A percentile compares a stretch with the other conserved stretches of the same genome.
Evolutionary conservation across 2,329 filamentous ascomycete species (phyloP).

Genomic region (Fusarium sacchari): DNA sequence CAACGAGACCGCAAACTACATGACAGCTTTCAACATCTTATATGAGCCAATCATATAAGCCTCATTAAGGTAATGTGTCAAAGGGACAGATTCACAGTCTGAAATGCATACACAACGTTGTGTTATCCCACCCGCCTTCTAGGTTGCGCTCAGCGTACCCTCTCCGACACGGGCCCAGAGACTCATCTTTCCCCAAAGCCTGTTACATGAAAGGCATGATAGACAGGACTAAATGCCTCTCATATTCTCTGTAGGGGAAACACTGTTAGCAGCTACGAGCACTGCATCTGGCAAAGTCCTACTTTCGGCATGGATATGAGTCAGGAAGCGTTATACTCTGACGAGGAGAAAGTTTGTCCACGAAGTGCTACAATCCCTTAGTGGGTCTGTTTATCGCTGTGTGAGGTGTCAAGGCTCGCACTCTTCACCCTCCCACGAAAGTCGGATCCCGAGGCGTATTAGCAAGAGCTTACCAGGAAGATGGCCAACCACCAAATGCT

Average conservation of each 20-base stretch:
- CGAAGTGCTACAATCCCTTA: not conserved
- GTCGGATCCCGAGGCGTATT: slow-evolving; percentile 1
- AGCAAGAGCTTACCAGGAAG: not conserved
- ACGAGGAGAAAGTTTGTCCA: not conserved
- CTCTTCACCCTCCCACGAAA: not conserved
- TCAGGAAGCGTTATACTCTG: not conserved
- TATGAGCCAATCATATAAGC: not conserved
- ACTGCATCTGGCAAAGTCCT: not conserved
- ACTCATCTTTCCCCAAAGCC: not conserved
- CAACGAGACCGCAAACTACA: not conserved
- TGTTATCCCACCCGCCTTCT: not conserved
- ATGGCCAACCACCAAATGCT: not conserved
- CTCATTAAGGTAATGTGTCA: not conserved
- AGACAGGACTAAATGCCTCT: not conserved
- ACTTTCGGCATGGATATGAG: not conserved
- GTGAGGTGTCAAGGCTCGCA: slow-evolving; percentile 1
- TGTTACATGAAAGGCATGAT: not conserved
- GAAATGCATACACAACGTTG: not conserved
- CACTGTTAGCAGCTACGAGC: not conserved
- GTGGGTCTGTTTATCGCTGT: not conserved
- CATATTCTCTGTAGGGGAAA: too few relatives aligned
- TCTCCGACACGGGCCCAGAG: too few relatives aligned
- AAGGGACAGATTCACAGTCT: not conserved
- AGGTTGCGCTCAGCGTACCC: not conserved
- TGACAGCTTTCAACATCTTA: not conserved